Percentiles rank a stretch among this genome's conserved stretches.
phyloP scores from a whole-genome alignment of 768 basidiomycete species.

The Arthromyces matolae region DNA sequence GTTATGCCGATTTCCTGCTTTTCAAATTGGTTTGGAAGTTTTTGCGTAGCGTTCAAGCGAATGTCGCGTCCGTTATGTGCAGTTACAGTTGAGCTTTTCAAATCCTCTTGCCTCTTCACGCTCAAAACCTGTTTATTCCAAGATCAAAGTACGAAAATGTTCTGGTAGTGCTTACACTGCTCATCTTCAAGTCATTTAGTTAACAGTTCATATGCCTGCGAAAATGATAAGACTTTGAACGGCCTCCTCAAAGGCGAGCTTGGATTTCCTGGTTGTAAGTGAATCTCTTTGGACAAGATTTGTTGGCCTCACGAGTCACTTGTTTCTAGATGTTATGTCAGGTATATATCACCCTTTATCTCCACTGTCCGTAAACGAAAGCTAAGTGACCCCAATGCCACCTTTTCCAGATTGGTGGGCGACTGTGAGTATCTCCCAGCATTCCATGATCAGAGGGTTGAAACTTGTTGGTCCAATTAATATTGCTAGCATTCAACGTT shows the following conservation, averaged over 20 bases:
- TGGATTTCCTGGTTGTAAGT: conserved; percentile 62
- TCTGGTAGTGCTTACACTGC: neutral
- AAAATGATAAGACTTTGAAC: conserved; percentile 57
- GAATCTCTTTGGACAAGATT: conserved; percentile 1
- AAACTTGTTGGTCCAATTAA: no score
- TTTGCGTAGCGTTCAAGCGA: conserved; percentile 58
- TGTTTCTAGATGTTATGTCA: conserved; percentile 40
- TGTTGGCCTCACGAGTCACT: neutral
- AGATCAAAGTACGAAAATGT: conserved; percentile 31
- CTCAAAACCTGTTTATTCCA: neutral
- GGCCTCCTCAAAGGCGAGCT: conserved; percentile 63
- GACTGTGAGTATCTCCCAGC: no score
- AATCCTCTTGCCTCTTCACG: neutral
- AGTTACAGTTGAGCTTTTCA: conserved; percentile 42
- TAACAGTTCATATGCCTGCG: conserved; percentile 60
- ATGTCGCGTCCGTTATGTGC: conserved; percentile 66
- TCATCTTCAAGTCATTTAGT: conserved; percentile 22
- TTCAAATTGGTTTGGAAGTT: conserved; percentile 27
- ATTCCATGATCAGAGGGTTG: no score
- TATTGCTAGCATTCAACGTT: conserved; percentile 51
- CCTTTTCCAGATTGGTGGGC: conserved; percentile 60
- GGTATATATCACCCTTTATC: conserved; percentile 27
- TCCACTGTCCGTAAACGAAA: no score
- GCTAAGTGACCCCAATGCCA: no score
- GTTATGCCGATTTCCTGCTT: neutral